phyloP scores from a whole-genome alignment of 805 yeast species.

The Candida khao-thaluensis region DNA sequence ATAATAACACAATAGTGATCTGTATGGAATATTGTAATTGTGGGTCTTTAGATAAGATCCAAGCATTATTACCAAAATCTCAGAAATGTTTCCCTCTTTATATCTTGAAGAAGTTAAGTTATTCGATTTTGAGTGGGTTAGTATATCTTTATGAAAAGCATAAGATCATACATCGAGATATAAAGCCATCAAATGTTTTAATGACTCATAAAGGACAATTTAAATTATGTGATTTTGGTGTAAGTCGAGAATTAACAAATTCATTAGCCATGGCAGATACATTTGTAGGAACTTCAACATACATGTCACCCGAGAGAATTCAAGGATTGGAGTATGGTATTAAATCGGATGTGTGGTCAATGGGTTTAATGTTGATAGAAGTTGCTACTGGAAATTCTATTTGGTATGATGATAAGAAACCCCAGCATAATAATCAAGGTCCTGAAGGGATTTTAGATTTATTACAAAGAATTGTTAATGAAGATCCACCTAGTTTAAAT shows the following conservation, averaged over 20 bases:
- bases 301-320: slow-evolving; percentile 95
- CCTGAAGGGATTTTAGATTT: slow-evolving; percentile 90
- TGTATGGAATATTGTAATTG: slow-evolving; percentile 97
- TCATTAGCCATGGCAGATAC: slow-evolving; percentile 88
- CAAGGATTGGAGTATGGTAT: slow-evolving; percentile 92
- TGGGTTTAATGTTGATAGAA: slow-evolving; percentile 88
- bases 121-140: slow-evolving; percentile 75
- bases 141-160: slow-evolving; percentile 79
- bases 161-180: slow-evolving; percentile 91
- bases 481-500: slow-evolving; percentile 73
- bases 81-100: slow-evolving; percentile 49
- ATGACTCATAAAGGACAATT: slow-evolving; percentile 84
- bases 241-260: slow-evolving; percentile 84
- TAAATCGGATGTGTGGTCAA: slow-evolving; percentile 97
- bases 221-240: slow-evolving; percentile 96
- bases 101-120: slow-evolving; percentile 71
- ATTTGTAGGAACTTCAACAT: slow-evolving; percentile 95
- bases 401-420: slow-evolving; percentile 41
- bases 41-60: slow-evolving; percentile 82
- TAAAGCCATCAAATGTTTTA: slow-evolving; percentile 91
- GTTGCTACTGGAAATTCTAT: slow-evolving; percentile 84
- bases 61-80: slow-evolving; percentile 44
- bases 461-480: slow-evolving; percentile 89
- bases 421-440: slow-evolving; percentile 17
- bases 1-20: slow-evolving; percentile 69